Conservation (phyloP, 768 basidiomycete species). For the Trametes gibbosa region DNA sequence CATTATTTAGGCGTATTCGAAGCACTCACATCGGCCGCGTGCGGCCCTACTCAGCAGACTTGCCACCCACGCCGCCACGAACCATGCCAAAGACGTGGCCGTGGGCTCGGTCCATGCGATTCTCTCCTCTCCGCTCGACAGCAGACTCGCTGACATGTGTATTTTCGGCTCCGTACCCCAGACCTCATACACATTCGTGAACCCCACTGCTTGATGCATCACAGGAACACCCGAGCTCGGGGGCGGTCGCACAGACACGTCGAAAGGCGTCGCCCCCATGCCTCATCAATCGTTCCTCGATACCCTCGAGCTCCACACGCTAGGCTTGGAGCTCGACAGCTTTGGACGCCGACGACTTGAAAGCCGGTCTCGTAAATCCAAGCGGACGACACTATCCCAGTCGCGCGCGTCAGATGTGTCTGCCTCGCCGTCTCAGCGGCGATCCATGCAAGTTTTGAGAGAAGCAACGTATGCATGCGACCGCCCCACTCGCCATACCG, state of each 20-base stretch:
- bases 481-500: conserved; percentile 6
- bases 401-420: too few relatives aligned
- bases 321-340: neutral
- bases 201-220: neutral
- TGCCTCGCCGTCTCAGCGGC: too few relatives aligned
- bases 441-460: neutral
- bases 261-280: neutral
- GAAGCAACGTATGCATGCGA: neutral
- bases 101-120: neutral
- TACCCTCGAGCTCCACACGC: neutral
- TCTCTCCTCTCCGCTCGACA: neutral
- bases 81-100: neutral
- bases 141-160: neutral
- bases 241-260: neutral
- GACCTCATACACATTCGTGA: neutral
- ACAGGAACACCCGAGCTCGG: neutral
- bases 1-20: conserved; percentile 4
- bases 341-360: neutral
- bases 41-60: neutral
- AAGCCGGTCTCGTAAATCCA: too few relatives aligned
- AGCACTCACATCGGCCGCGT: neutral
- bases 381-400: too few relatives aligned
- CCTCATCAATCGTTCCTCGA: neutral
- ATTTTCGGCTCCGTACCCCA: neutral
- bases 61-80: neutral